Evolutionary conservation across 306 rosid genomes (phyloP), one percentile per base, ranked within the genome.

Genomic region (Quercus agrifolia): DNA sequence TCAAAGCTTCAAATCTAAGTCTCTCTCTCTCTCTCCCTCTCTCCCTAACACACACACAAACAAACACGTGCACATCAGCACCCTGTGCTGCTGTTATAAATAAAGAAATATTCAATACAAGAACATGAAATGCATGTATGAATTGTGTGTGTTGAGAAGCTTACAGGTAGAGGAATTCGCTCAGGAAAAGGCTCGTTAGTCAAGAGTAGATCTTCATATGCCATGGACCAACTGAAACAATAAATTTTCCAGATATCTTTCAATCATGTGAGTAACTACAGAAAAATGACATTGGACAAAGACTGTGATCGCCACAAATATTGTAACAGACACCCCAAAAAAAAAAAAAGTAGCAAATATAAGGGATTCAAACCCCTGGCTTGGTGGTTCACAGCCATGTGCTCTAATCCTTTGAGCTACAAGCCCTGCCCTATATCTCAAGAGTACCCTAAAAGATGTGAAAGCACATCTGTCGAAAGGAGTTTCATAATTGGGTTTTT

Each of bases 181-280:
- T 95, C 94, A 2, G 87, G 77, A 83, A 95, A 95, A 74, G 93
- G 91, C 46, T 93, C 98, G 49, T 84, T 71, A 6, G 89, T 88
- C 51, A 88, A 90, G 80, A 95, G 90, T 21, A 95, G 76, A 71
- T 95, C 99, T 73, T 93, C 98, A 76, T 95, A 95, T 23, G 96
- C 84, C 3, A 92, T 91, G n/a, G 99, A 87, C 99, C 99, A 95
- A 81, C 99, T 95, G 93, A 83, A 88, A 84, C n/a, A 84, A 58
- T 73, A 83, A 6, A 64, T 58, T 63, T 30, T 69, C 7, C 49
- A 74, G 75, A 78, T 58, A 86, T 38, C 46, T 77, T 31, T 46
- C 31, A 63, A 35, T 19, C 59, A 56, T 71, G 28, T 23, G 30
- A 81, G 71, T 75, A 74, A 44, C 41, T 61, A 70, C 27, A 70